Percentiles rank a stretch among this genome's conserved stretches.
phyloP scores from a whole-genome alignment of 306 rosid genomes.

The Canavalia gladiata region DNA sequence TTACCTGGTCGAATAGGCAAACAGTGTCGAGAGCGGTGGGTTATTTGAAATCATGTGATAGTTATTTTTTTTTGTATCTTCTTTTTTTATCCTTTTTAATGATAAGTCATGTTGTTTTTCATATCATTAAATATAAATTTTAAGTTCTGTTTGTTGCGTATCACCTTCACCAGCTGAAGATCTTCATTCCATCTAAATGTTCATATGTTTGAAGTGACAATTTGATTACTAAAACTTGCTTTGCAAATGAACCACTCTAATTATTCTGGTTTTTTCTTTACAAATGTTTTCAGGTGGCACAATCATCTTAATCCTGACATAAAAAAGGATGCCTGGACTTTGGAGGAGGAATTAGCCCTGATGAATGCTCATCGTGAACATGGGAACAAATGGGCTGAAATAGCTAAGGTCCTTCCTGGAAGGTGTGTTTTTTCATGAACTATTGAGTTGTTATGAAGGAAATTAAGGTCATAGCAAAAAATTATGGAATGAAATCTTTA shows the following conservation, averaged over 20 bases:
- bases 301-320: conserved; percentile 96
- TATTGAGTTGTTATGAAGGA: conserved; percentile 31
- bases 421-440: conserved; percentile 66
- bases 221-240: conserved; percentile 26
- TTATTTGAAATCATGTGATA: conserved; percentile 34
- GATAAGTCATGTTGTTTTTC: conserved; percentile 15
- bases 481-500: conserved; percentile 32
- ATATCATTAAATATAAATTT: conserved; percentile 8
- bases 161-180: conserved; percentile 31
- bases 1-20: conserved; percentile 98
- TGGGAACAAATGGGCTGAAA: conserved; percentile 99
- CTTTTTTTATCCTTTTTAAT: conserved; percentile 15
- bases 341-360: conserved; percentile 86
- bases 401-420: conserved; percentile 93
- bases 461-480: conserved; percentile 39
- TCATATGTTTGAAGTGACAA: conserved; percentile 5
- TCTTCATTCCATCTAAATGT: conserved; percentile 5
- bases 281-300: conserved; percentile 85
- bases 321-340: conserved; percentile 94
- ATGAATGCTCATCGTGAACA: conserved; percentile 85
- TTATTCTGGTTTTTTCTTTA: conserved; percentile 31
- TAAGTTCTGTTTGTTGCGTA: conserved; percentile 18
- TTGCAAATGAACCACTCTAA: conserved; percentile 20
- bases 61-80: conserved; percentile 18
- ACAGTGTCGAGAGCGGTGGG: conserved; percentile 96